A percentile compares a stretch with the other conserved stretches of the same genome.
Conservation (phyloP, 495 filamentous ascomycete species). For the Copromyces sp. region DNA sequence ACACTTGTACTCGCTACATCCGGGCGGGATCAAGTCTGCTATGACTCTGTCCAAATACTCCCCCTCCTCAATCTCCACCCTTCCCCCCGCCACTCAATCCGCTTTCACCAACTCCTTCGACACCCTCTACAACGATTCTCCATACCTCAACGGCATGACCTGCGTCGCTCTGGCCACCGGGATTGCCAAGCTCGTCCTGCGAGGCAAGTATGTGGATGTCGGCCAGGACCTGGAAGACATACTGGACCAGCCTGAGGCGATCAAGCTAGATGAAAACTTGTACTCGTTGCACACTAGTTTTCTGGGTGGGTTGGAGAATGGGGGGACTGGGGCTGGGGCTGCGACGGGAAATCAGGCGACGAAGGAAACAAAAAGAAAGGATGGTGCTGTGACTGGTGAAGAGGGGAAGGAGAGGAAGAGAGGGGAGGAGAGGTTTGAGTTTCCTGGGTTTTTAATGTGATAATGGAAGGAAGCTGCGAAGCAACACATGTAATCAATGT, state of each 20-base stretch:
- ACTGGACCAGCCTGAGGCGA: slow-evolving; percentile 14
- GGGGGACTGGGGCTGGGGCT: slow-evolving; percentile 7
- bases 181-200: slow-evolving; percentile 16
- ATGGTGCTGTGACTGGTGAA: neutral
- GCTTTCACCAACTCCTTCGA: slow-evolving; percentile 15
- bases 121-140: slow-evolving; percentile 22
- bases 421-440: slow-evolving; percentile 14
- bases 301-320: slow-evolving; percentile 18
- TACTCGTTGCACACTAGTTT: slow-evolving; percentile 21
- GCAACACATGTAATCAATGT: no score
- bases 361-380: neutral
- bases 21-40: slow-evolving; percentile 23
- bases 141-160: slow-evolving; percentile 27
- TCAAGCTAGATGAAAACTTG: slow-evolving; percentile 13
- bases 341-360: slow-evolving; percentile 1
- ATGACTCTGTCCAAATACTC: slow-evolving; percentile 26
- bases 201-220: slow-evolving; percentile 23
- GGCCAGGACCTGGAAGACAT: slow-evolving; percentile 26
- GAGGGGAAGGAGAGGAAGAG: neutral
- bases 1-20: slow-evolving; percentile 25
- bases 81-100: slow-evolving; percentile 10
- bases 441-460: slow-evolving; percentile 16
- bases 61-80: slow-evolving; percentile 9
- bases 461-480: no score
- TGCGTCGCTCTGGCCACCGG: slow-evolving; percentile 24